Evolutionary conservation across 768 basidiomycete species (phyloP), one percentile per base, ranked within the genome.

Genomic region (Leccinum subtestaceum): DNA sequence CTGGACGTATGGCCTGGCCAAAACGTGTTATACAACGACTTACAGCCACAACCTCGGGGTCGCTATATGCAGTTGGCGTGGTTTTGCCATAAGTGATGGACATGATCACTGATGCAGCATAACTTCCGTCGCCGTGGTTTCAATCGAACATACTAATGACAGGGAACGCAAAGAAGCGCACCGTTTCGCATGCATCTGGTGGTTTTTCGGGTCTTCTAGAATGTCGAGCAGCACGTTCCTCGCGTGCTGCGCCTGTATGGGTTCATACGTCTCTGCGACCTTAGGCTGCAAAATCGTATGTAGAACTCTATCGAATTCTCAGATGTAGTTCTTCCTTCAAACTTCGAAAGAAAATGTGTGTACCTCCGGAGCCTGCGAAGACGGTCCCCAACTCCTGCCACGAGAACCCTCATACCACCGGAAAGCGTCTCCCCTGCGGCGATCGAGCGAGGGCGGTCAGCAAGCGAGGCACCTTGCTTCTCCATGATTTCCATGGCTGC

Each of bases 401-500:
- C 43, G 5, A 79, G 29, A 0, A 74, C 57, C 4, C 74, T 66
- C 74, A 76, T 68, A 2, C 72, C 71, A 1, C 71, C 72, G 0
- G 72, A 75, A 5, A 77, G 60, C 1, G 69, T 64, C 32, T 78
- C 77, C 12, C 60, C 70, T 3, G 68, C 75, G 5, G 78, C 70
- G 27, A 79, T 66, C 3, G 55, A 63, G 21, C 72, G 70, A 5
- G 78, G 78, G 4, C 78, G 61, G 56, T 77, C 78, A 0, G 64
- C 67, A 2, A 75, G 58, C n/a, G 67, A 63, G 0, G 66, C 68
- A 0, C 76, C 75, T 43, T 76, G 70, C 55, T 76, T 79, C 57
- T 74, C 72, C 71, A 78, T 70, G 50, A 79, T 75, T 11, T 78
- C 77, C 25, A 70, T 58, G 1, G 74, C 78, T 5, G 75, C 76